phyloP scores from a whole-genome alignment of 768 basidiomycete species.

The Steccherinum ochraceum region DNA sequence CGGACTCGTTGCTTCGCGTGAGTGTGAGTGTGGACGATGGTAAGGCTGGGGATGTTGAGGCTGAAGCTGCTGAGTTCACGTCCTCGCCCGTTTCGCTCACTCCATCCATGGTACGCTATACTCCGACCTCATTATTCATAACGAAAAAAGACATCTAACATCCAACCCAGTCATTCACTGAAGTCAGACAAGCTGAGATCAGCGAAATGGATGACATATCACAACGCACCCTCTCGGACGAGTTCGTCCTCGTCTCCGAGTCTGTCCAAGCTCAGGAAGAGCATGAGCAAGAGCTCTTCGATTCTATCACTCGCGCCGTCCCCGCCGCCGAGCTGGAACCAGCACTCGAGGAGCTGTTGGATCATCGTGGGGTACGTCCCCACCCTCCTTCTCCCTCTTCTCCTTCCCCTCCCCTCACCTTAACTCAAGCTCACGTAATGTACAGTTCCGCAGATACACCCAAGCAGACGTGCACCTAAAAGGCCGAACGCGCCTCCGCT shows the following conservation, averaged over 20 bases:
- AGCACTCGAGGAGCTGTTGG: background rate
- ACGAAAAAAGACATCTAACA: too few relatives aligned
- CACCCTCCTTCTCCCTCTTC: background rate
- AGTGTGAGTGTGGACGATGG: too few relatives aligned
- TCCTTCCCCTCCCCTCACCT: too few relatives aligned
- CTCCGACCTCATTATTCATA: constrained; percentile 16
- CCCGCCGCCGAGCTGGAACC: background rate
- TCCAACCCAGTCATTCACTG: too few relatives aligned
- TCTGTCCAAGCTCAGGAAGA: background rate
- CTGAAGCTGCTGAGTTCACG: background rate
- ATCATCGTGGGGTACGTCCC: background rate
- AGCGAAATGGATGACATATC: background rate
- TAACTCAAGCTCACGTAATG: background rate
- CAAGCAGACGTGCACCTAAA: constrained; percentile 40
- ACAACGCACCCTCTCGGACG: background rate
- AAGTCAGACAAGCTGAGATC: too few relatives aligned
- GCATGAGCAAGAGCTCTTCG: too few relatives aligned
- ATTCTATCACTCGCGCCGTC: background rate
- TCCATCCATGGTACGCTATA: constrained; percentile 8
- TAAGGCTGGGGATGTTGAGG: too few relatives aligned
- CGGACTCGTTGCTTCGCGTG: background rate
- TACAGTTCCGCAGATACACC: constrained; percentile 43
- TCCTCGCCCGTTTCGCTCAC: constrained; percentile 5
- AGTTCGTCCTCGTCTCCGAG: constrained; percentile 1
- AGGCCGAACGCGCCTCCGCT: constrained; percentile 29